These are phyloP conservation scores for Termitomyces sp. DNA, from an alignment of 768 basidiomycete genomes.

Conservation along the genomic window DNA sequence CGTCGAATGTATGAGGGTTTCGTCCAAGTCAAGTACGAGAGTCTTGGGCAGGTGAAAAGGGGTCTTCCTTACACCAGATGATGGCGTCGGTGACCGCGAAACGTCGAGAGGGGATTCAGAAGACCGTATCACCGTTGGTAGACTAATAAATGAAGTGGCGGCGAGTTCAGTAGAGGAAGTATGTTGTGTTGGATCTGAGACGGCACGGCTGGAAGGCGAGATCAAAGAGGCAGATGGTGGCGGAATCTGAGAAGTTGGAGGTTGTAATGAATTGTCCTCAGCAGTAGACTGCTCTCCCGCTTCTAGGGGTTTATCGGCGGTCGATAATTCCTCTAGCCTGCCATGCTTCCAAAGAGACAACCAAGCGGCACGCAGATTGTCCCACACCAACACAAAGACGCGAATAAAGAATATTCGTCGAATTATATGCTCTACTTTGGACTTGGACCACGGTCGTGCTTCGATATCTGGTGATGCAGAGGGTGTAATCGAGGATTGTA, in stretches of 20 bases:
- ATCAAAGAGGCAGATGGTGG: constrained; percentile 2
- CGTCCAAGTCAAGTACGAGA: constrained; percentile 94
- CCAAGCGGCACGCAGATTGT: constrained; percentile 62
- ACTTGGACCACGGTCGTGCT: constrained; percentile 30
- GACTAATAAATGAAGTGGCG: constrained; percentile 8
- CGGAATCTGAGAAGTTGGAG: background rate
- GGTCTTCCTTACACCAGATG: constrained; percentile 49
- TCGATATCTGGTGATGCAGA: constrained; percentile 21
- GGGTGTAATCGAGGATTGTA: constrained; percentile 21
- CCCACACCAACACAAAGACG: constrained; percentile 66
- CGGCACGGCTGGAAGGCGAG: background rate
- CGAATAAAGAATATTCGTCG: constrained; percentile 70
- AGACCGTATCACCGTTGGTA: constrained; percentile 9
- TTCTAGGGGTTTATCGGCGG: constrained; percentile 1
- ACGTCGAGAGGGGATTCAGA: constrained; percentile 21
- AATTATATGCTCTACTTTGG: constrained; percentile 38
- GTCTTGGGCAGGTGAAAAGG: constrained; percentile 88
- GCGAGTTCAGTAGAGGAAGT: constrained; percentile 12
- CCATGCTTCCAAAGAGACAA: constrained; percentile 32
- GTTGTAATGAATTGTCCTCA: background rate
- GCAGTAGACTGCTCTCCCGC: background rate
- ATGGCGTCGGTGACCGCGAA: constrained; percentile 48
- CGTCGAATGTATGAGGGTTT: constrained; percentile 97
- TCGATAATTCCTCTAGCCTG: constrained; percentile 5
- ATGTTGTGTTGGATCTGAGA: constrained; percentile 7